Base-by-base conservation (phyloP, 768 basidiomycete genomes). In the Panaeolus cyanescens region DNA sequence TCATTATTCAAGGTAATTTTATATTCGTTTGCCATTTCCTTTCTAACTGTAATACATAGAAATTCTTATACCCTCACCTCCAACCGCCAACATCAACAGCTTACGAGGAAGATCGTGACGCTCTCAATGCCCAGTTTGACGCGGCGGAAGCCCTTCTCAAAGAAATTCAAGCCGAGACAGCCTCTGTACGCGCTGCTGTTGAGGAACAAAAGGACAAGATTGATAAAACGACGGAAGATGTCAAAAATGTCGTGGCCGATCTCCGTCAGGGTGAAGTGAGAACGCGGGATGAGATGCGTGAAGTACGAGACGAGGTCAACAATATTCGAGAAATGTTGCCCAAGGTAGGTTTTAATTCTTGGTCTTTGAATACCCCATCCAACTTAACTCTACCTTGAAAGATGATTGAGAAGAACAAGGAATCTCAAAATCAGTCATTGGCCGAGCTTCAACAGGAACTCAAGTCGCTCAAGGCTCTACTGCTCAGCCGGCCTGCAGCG, bases 331-430 rank as follows among this genome's bases (percentile, higher is more conserved):
- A 96, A 64, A 89, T 96, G 87, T 75, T 99, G 17, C 97, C 97
- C 5, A 95, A 92, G 85, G 97, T 96, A 63, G 28, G 77, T 69
- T 53, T 20, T 9, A 28, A n/a, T n/a, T 59, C 62, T 19, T 40
- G 25, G 42, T 33, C 19, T 34, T 61, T 53, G 12, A n/a, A 58
- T 36, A 6, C 53, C 30, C 62, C 31, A 62, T 32, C 36, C n/a
- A 30, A 28, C 39, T 61, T 25, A 56, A 32, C 60, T 53, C 13
- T 36, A n/a, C n/a, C n/a, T n/a, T n/a, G n/a, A 57, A 64, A 99
- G 96, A 93, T 98, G 92, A 90, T 97, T 57, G 93, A 97, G 59
- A 95, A 93, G 77, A 93, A 90, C 71, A 92, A 94, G 71, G 90
- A 93, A 58, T 83, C 85, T 13, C 95, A 97, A 74, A 83, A 86